phyloP scores from a whole-genome alignment of 352 stramenopile genomes.

The Pythium sp. region DNA sequence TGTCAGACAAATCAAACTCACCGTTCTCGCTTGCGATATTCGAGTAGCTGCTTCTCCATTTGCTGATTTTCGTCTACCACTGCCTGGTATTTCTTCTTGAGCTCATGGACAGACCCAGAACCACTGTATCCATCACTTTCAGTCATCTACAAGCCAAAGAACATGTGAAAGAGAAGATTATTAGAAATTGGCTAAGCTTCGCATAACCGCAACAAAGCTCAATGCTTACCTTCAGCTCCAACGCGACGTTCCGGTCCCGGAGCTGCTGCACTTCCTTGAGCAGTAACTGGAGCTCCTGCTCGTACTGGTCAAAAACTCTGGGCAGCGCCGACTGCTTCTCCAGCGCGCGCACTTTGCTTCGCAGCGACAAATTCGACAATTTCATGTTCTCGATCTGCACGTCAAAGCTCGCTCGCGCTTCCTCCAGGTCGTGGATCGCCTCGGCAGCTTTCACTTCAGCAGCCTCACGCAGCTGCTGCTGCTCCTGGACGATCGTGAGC shows the following conservation, averaged over 20 bases:
- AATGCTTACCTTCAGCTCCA: constrained; percentile 51
- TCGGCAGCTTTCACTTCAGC: constrained; percentile 46
- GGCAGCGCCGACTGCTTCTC: constrained; percentile 45
- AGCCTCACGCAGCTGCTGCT: constrained; percentile 56
- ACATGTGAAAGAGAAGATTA: too few relatives aligned
- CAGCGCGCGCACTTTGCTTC: constrained; percentile 64
- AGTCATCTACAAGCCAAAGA: constrained; percentile 10
- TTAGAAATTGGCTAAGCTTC: too few relatives aligned
- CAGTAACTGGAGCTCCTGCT: constrained; percentile 54
- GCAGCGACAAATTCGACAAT: constrained; percentile 51
- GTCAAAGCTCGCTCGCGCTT: constrained; percentile 50
- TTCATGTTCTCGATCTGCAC: constrained; percentile 81
- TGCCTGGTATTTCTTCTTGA: constrained; percentile 68
- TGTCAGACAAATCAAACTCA: constrained; percentile 10
- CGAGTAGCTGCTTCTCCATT: constrained; percentile 52
- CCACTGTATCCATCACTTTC: constrained; percentile 16
- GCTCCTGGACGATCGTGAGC: constrained; percentile 71
- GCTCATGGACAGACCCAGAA: constrained; percentile 29
- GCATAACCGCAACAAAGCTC: too few relatives aligned
- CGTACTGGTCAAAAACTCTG: constrained; percentile 73
- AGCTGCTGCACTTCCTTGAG: constrained; percentile 56
- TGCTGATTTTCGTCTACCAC: constrained; percentile 57
- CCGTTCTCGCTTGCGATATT: constrained; percentile 60
- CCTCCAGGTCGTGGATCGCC: constrained; percentile 46
- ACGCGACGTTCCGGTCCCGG: constrained; percentile 52